A percentile compares a stretch with the other conserved stretches of the same genome.
Evolutionary conservation across 345 rosid genomes (phyloP).

Genomic region (Brassica juncea): DNA sequence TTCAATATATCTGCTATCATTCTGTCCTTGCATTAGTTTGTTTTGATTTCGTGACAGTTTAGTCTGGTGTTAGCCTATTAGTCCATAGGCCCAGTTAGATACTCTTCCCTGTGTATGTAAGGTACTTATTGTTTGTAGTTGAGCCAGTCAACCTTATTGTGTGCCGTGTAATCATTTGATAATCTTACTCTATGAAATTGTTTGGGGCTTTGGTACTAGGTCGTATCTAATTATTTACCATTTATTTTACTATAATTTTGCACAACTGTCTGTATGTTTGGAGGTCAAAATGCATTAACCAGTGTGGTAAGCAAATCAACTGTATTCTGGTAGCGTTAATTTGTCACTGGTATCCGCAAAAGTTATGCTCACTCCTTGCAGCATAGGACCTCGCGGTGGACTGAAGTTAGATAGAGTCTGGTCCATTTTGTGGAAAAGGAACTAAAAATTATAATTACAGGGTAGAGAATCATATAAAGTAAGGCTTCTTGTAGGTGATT

Average conservation of each 20-base stretch:
- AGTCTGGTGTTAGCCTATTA: not conserved
- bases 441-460: constrained; percentile 7
- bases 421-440: constrained; percentile 11
- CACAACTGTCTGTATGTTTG: constrained; percentile 15
- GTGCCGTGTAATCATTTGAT: not conserved
- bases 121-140: constrained; percentile 5
- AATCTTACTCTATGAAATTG: not conserved
- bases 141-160: constrained; percentile 2
- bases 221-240: not conserved
- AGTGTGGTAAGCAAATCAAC: not conserved
- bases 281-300: not conserved
- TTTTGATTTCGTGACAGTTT: constrained; percentile 11
- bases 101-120: not conserved
- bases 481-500: constrained; percentile 19
- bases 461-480: not conserved
- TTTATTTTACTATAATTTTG: constrained; percentile 15
- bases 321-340: not conserved
- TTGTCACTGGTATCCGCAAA: constrained; percentile 1
- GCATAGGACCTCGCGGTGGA: not conserved
- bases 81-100: constrained; percentile 2
- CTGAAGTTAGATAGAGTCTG: constrained; percentile 19
- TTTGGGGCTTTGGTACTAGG: not conserved
- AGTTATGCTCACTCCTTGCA: constrained; percentile 20
- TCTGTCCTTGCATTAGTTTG: constrained; percentile 12
- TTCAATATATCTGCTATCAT: constrained; percentile 11